phyloP scores from a whole-genome alignment of 2,329 filamentous ascomycete species.

The Tolypocladium nubicola region DNA sequence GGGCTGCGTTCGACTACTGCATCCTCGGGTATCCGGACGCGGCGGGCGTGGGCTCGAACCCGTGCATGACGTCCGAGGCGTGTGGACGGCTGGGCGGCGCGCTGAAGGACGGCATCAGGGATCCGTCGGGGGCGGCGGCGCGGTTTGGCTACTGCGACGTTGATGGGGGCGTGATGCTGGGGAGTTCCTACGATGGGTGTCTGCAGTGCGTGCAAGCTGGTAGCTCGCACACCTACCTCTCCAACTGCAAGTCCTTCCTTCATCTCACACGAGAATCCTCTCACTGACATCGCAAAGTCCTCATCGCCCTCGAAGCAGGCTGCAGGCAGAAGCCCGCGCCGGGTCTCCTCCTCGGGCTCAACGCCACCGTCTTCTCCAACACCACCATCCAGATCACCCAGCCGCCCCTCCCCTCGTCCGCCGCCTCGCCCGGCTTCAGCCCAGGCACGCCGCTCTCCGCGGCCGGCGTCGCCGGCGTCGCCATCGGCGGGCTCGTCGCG shows the following conservation, averaged over 20 bases:
- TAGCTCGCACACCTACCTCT: constrained; percentile 29
- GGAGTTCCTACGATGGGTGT: constrained; percentile 26
- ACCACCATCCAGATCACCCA: constrained; percentile 20
- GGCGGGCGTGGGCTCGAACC: constrained; percentile 27
- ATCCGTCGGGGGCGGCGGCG: constrained; percentile 16
- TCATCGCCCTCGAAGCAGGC: constrained; percentile 40
- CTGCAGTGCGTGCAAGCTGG: constrained; percentile 33
- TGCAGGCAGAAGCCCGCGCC: constrained; percentile 35
- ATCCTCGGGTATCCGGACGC: constrained; percentile 41
- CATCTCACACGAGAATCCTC: neutral
- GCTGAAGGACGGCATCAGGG: constrained; percentile 28
- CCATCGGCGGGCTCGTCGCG: constrained; percentile 25
- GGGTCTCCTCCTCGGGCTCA: constrained; percentile 26
- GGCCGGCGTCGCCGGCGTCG: constrained; percentile 33
- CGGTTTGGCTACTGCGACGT: constrained; percentile 36
- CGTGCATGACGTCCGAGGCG: constrained; percentile 39
- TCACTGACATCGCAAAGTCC: constrained; percentile 20
- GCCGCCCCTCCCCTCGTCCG: constrained; percentile 16
- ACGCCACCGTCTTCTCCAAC: constrained; percentile 33
- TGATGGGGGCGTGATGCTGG: constrained; percentile 23
- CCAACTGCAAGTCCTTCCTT: constrained; percentile 33
- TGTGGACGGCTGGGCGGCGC: constrained; percentile 34
- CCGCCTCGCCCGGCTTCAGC: constrained; percentile 4
- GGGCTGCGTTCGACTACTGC: constrained; percentile 41
- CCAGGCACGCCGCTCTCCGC: constrained; percentile 18